Evolutionary conservation across 2,329 filamentous ascomycete genomes (phyloP).

Genomic region (Fusarium sp.): DNA sequence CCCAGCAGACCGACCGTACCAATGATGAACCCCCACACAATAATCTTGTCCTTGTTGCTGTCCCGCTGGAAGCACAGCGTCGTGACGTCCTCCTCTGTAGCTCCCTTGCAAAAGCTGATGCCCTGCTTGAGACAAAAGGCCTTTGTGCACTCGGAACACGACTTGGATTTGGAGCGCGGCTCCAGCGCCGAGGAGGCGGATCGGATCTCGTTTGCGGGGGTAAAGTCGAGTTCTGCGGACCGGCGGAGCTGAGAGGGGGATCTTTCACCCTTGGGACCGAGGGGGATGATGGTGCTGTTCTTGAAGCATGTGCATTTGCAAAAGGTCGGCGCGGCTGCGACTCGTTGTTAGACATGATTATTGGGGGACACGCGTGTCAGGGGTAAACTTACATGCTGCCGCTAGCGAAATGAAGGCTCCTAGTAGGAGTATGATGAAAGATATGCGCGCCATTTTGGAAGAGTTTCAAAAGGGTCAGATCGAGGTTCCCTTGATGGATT

Average conservation of each 20-base stretch:
- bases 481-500: slow-evolving; percentile 8
- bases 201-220: slow-evolving; percentile 26
- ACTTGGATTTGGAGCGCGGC: slow-evolving; percentile 52
- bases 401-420: slow-evolving; percentile 48
- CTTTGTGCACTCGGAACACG: slow-evolving; percentile 69
- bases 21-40: slow-evolving; percentile 69
- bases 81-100: slow-evolving; percentile 67
- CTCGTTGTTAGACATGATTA: slow-evolving; percentile 33
- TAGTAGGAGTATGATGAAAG: slow-evolving; percentile 49
- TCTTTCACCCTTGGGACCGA: slow-evolving; percentile 55
- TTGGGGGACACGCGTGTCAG: not conserved
- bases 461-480: slow-evolving; percentile 3
- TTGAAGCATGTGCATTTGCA: slow-evolving; percentile 76
- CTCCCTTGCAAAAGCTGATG: slow-evolving; percentile 69
- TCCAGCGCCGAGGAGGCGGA: slow-evolving; percentile 11
- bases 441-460: slow-evolving; percentile 53
- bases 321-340: slow-evolving; percentile 66
- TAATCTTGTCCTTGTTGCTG: slow-evolving; percentile 70
- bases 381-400: slow-evolving; percentile 54
- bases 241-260: slow-evolving; percentile 36
- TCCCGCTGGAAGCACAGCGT: slow-evolving; percentile 72
- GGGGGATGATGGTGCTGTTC: slow-evolving; percentile 71
- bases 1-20: slow-evolving; percentile 65
- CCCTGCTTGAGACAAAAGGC: slow-evolving; percentile 67
- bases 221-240: slow-evolving; percentile 35